Conservation (phyloP, 2,329 filamentous ascomycete species). For the Tolypocladium album region DNA sequence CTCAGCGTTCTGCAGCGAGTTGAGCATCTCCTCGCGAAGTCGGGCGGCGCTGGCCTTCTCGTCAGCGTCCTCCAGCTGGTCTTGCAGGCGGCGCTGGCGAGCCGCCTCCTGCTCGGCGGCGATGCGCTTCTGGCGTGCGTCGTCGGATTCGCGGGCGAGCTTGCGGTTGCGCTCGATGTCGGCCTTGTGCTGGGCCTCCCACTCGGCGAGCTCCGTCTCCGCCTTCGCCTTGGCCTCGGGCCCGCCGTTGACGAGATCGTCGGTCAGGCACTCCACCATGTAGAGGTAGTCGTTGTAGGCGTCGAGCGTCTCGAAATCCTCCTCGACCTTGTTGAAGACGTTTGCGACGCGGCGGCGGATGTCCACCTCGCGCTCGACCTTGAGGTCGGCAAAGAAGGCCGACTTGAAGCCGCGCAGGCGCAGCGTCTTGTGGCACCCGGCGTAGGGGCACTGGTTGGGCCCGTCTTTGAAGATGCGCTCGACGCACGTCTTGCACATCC, state of each 20-base stretch:
- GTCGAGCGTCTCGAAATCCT: slow-evolving; percentile 77
- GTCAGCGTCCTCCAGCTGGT: slow-evolving; percentile 57
- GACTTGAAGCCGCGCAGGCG: slow-evolving; percentile 74
- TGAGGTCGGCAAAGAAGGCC: slow-evolving; percentile 82
- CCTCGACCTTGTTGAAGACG: slow-evolving; percentile 80
- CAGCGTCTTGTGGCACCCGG: slow-evolving; percentile 76
- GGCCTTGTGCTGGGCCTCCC: slow-evolving; percentile 61
- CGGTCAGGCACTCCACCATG: slow-evolving; percentile 80
- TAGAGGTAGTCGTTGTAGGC: slow-evolving; percentile 94
- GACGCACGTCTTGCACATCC: slow-evolving; percentile 95
- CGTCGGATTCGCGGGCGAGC: slow-evolving; percentile 44
- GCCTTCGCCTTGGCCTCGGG: slow-evolving; percentile 47
- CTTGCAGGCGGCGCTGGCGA: slow-evolving; percentile 46
- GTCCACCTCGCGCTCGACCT: slow-evolving; percentile 87
- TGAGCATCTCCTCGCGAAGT: slow-evolving; percentile 57
- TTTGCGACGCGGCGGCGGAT: slow-evolving; percentile 68
- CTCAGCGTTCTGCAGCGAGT: slow-evolving; percentile 53
- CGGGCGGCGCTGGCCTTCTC: slow-evolving; percentile 54
- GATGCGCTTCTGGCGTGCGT: slow-evolving; percentile 42
- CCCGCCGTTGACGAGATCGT: slow-evolving; percentile 68
- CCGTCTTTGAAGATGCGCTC: slow-evolving; percentile 88
- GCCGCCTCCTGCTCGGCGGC: slow-evolving; percentile 57
- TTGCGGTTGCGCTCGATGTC: slow-evolving; percentile 53
- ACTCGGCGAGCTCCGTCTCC: slow-evolving; percentile 40
- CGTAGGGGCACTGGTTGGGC: slow-evolving; percentile 84